A percentile compares a stretch with the other conserved stretches of the same genome.
phyloP scores from a whole-genome alignment of 257 asterid species.

The Salvia miltiorrhiza region DNA sequence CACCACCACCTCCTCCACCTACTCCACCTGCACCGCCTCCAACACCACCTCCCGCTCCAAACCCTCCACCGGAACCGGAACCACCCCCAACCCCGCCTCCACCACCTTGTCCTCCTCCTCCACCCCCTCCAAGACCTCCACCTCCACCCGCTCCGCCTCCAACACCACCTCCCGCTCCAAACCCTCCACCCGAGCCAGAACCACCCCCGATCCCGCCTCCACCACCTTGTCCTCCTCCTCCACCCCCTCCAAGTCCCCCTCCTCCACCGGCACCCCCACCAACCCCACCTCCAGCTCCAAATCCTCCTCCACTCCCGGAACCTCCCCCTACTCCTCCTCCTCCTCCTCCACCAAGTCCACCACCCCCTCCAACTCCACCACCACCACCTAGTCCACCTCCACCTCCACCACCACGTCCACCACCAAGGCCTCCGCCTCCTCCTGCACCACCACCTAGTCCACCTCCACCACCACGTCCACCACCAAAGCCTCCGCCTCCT shows the following conservation, averaged over 20 bases:
- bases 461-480: constrained; percentile 14
- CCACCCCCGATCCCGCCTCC: constrained; percentile 35
- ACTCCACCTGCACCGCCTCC: constrained; percentile 38
- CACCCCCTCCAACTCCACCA: constrained; percentile 31
- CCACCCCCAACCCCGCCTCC: constrained; percentile 34
- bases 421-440: constrained; percentile 23
- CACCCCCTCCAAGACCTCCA: constrained; percentile 25
- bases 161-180: constrained; percentile 31
- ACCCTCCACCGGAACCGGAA: constrained; percentile 31
- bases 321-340: constrained; percentile 29
- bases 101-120: constrained; percentile 34
- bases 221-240: constrained; percentile 28
- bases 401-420: constrained; percentile 26
- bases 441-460: constrained; percentile 29
- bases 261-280: constrained; percentile 27
- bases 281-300: constrained; percentile 24
- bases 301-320: constrained; percentile 16
- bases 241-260: constrained; percentile 26
- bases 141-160: constrained; percentile 32
- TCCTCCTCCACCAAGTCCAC: constrained; percentile 24
- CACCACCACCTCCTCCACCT: constrained; percentile 26
- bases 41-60: constrained; percentile 34
- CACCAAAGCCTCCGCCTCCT: constrained; percentile 13
- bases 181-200: constrained; percentile 23
- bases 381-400: background rate